Percentiles rank a stretch among this genome's conserved stretches.
These are phyloP conservation scores for Diplodia corticola DNA, from an alignment of 2,329 filamentous ascomycete species.

Conservation along the genomic window DNA sequence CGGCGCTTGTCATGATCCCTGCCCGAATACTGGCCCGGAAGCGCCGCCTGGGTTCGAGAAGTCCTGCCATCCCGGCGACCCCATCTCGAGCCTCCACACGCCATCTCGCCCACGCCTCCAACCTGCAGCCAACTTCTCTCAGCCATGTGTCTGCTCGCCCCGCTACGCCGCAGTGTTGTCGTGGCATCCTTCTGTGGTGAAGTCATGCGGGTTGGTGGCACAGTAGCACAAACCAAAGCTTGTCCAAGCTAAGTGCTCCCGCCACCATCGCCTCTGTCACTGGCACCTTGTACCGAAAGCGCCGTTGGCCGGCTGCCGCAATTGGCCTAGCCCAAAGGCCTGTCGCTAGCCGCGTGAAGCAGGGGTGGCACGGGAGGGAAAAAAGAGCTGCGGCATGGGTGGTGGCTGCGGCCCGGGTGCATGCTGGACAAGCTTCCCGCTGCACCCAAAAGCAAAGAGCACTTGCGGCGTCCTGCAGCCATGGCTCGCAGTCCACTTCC, in stretches of 20 bases:
- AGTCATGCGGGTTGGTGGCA: conserved; percentile 12
- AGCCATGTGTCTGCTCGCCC: too few relatives aligned
- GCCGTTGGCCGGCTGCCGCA: neutral
- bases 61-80: neutral
- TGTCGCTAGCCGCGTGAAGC: neutral
- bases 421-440: conserved; percentile 13
- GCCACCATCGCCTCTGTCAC: neutral
- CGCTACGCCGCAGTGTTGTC: neutral
- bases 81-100: neutral
- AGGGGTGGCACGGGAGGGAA: neutral
- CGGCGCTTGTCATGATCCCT: conserved; percentile 1
- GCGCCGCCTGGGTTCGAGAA: conserved; percentile 9
- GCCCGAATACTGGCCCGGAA: neutral
- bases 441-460: neutral
- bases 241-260: neutral
- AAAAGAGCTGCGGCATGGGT: conserved; percentile 6
- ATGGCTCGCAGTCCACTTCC: too few relatives aligned
- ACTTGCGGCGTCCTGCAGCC: neutral
- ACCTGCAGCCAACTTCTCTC: neutral
- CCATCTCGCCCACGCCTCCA: neutral
- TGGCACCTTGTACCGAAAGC: neutral
- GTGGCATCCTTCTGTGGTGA: neutral
- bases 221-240: neutral
- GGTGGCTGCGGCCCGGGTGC: neutral
- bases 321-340: neutral